Conservation (phyloP, 768 basidiomycete genomes). For the Candolleomyces eurysporus region DNA sequence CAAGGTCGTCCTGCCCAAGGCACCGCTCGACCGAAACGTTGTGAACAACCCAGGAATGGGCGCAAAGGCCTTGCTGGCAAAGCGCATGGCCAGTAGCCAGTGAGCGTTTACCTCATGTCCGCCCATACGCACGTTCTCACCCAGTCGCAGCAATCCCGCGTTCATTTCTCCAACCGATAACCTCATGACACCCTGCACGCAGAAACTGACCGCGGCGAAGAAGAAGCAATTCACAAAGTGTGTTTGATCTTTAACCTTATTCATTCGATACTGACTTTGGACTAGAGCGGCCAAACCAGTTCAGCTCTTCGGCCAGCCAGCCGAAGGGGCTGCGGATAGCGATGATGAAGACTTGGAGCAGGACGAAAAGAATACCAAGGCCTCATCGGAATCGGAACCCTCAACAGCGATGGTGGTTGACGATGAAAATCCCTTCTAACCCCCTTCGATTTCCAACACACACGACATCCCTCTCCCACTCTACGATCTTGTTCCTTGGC, state of each 20-base stretch:
- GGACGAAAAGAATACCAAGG: constrained; percentile 1
- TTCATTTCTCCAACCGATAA: constrained; percentile 94
- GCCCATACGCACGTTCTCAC: constrained; percentile 9
- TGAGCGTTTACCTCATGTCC: constrained; percentile 37
- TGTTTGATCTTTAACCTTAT: constrained; percentile 24
- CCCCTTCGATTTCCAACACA: constrained; percentile 10
- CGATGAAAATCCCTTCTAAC: constrained; percentile 74
- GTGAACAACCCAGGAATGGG: constrained; percentile 73
- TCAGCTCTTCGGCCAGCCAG: constrained; percentile 50
- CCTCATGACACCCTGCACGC: constrained; percentile 89
- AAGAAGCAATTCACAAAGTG: constrained; percentile 94
- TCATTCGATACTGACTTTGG: constrained; percentile 4
- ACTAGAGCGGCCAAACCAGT: constrained; percentile 60
- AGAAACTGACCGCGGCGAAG: constrained; percentile 87
- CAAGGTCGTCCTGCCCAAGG: constrained; percentile 73
- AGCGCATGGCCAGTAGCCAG: constrained; percentile 89
- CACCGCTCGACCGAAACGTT: constrained; percentile 67
- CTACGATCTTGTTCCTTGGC: background rate
- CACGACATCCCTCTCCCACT: background rate
- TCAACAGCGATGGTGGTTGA: constrained; percentile 38
- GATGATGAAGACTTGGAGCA: constrained; percentile 32
- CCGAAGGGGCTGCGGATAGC: constrained; percentile 39
- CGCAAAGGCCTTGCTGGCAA: constrained; percentile 88
- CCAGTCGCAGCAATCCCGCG: constrained; percentile 66
- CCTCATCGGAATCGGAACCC: background rate